phyloP scores from a whole-genome alignment of 2,329 filamentous ascomycete genomes.

The Diaporthe citrichinensis region DNA sequence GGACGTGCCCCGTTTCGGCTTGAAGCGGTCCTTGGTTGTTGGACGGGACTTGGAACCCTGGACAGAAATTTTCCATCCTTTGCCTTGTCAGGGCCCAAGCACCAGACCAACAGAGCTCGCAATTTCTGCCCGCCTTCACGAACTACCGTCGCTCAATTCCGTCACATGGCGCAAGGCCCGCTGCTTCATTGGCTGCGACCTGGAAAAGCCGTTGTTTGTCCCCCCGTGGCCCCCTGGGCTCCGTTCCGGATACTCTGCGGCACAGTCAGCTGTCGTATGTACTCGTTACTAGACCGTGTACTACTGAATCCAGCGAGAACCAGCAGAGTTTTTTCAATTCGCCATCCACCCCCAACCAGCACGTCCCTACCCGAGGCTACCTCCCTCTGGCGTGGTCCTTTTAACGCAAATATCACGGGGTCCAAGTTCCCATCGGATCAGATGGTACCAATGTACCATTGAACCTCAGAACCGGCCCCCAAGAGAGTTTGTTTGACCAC shows the following conservation, averaged over 20 bases:
- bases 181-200: slow-evolving; percentile 8
- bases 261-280: neutral
- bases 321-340: slow-evolving; percentile 18
- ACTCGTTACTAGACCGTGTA: neutral
- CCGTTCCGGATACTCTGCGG: neutral
- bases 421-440: neutral
- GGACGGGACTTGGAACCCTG: slow-evolving; percentile 9
- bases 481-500: neutral
- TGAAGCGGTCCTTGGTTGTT: slow-evolving; percentile 17
- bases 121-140: slow-evolving; percentile 23
- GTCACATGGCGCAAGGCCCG: slow-evolving; percentile 22
- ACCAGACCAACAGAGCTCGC: slow-evolving; percentile 23
- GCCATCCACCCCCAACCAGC: neutral
- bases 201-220: slow-evolving; percentile 9
- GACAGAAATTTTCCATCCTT: slow-evolving; percentile 18
- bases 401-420: slow-evolving; percentile 19
- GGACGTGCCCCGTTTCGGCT: slow-evolving; percentile 10
- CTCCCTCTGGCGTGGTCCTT: neutral
- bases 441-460: neutral
- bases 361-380: neutral
- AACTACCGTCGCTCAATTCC: slow-evolving; percentile 22
- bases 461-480: neutral
- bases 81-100: neutral
- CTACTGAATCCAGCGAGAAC: neutral
- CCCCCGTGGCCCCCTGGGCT: neutral